Evolutionary conservation across 306 rosid species (phyloP).

Genomic region (Ziziphus jujuba): DNA sequence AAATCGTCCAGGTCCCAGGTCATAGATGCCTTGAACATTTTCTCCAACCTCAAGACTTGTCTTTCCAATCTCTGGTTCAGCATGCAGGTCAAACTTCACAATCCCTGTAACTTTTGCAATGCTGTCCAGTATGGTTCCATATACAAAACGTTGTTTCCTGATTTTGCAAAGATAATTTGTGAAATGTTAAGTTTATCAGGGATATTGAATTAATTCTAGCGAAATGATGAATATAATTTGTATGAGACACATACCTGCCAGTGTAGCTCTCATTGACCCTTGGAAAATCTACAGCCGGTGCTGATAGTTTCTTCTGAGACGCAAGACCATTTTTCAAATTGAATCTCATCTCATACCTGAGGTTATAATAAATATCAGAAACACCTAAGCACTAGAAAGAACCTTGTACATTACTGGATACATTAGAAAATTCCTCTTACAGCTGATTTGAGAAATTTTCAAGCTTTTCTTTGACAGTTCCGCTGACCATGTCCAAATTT

Average conservation of each 20-base stretch:
- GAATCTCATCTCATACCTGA: slow-evolving; percentile 90
- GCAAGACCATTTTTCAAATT: slow-evolving; percentile 78
- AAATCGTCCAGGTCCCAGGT: slow-evolving; percentile 74
- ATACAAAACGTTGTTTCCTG: slow-evolving; percentile 81
- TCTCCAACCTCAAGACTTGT: slow-evolving; percentile 79
- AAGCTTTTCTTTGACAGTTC: slow-evolving; percentile 69
- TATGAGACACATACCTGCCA: slow-evolving; percentile 54
- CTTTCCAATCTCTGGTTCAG: slow-evolving; percentile 60
- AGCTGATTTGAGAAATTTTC: slow-evolving; percentile 71
- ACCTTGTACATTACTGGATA: slow-evolving; percentile 13
- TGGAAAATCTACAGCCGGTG: slow-evolving; percentile 82
- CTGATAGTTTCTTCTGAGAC: slow-evolving; percentile 73
- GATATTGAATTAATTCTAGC: not conserved
- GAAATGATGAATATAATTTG: not conserved
- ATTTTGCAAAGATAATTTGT: slow-evolving; percentile 7
- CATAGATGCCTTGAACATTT: slow-evolving; percentile 71
- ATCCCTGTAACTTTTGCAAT: slow-evolving; percentile 72
- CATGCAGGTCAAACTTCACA: slow-evolving; percentile 81
- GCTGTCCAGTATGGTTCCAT: slow-evolving; percentile 74
- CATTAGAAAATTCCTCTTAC: slow-evolving; percentile 40
- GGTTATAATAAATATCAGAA: slow-evolving; percentile 26
- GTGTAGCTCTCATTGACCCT: slow-evolving; percentile 92
- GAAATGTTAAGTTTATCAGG: not conserved
- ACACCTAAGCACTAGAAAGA: slow-evolving; percentile 4
- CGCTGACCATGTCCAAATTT: slow-evolving; percentile 65